Evolutionary conservation across 2,329 filamentous ascomycete genomes (phyloP).

Genomic region (Aspergillus costaricaensis): DNA sequence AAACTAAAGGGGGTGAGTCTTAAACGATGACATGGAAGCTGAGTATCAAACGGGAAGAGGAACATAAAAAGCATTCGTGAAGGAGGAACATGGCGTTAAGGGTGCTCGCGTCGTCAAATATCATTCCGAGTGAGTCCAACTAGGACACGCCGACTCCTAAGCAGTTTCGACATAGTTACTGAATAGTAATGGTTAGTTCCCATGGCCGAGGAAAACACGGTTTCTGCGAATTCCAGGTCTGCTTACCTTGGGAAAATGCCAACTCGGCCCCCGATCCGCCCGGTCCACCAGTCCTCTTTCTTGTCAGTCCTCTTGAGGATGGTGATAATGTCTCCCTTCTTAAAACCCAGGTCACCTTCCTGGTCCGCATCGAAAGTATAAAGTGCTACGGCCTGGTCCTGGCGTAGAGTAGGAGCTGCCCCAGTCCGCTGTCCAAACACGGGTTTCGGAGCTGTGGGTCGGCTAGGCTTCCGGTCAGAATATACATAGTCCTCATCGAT

Average conservation of each 20-base stretch:
- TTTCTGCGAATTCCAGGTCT: neutral
- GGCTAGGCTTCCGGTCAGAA: slow-evolving; percentile 66
- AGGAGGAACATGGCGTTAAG: neutral
- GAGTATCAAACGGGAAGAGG: slow-evolving; percentile 6
- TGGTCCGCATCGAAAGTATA: slow-evolving; percentile 96
- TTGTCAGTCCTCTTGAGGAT: slow-evolving; percentile 93
- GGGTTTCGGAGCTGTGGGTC: slow-evolving; percentile 87
- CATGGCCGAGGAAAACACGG: neutral
- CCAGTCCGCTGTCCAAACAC: slow-evolving; percentile 63
- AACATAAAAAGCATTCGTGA: slow-evolving; percentile 1
- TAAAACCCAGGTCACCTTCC: slow-evolving; percentile 88
- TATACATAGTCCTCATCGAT: slow-evolving; percentile 55
- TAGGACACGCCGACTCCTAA: slow-evolving; percentile 19
- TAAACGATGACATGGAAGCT: neutral
- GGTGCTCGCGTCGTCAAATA: slow-evolving; percentile 21
- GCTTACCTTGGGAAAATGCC: slow-evolving; percentile 86
- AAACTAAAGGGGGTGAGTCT: neutral
- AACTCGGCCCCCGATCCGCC: slow-evolving; percentile 77
- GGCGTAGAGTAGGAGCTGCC: slow-evolving; percentile 38
- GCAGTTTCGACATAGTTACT: slow-evolving; percentile 44
- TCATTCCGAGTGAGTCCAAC: slow-evolving; percentile 28
- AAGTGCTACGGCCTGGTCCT: slow-evolving; percentile 84
- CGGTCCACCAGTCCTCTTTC: slow-evolving; percentile 97
- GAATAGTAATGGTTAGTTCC: slow-evolving; percentile 13
- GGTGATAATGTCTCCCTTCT: slow-evolving; percentile 95